Percentiles rank a stretch among this genome's conserved stretches.
phyloP scores from a whole-genome alignment of 129 eudicot genomes.

The Glebionis coronaria region DNA sequence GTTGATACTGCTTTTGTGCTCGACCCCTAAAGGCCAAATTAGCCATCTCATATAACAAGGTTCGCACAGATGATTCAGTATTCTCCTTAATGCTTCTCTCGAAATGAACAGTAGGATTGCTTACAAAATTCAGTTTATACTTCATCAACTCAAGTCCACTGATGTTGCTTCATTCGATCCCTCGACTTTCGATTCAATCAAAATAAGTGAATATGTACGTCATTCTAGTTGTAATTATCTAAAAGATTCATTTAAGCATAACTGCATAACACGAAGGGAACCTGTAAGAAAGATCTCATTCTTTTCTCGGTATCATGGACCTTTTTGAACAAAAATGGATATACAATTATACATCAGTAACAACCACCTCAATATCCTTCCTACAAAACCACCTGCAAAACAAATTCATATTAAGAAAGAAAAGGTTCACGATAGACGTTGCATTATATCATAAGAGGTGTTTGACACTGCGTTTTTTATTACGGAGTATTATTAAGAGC shows the following conservation, averaged over 20 bases:
- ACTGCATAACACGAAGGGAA: no score
- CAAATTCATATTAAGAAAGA: background rate
- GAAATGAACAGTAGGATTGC: slow-evolving; percentile 44
- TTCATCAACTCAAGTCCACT: slow-evolving; percentile 82
- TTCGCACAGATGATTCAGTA: slow-evolving; percentile 59
- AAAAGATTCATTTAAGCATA: background rate
- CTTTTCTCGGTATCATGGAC: slow-evolving; percentile 57
- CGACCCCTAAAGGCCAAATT: slow-evolving; percentile 15
- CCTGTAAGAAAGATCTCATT: slow-evolving; percentile 70
- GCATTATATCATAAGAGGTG: no score
- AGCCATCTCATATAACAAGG: slow-evolving; percentile 49
- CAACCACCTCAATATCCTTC: slow-evolving; percentile 59
- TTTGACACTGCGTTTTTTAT: no score
- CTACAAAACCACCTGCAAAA: slow-evolving; percentile 56
- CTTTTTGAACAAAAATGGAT: slow-evolving; percentile 64
- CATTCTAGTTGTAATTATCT: background rate
- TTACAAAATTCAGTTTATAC: slow-evolving; percentile 77
- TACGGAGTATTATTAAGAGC: no score
- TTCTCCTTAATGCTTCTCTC: slow-evolving; percentile 40
- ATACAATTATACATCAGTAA: slow-evolving; percentile 45
- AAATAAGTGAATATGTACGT: no score
- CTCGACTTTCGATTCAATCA: slow-evolving; percentile 35
- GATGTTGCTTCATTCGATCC: slow-evolving; percentile 56
- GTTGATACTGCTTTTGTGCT: slow-evolving; percentile 31
- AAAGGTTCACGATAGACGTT: no score